phyloP scores from a whole-genome alignment of 2,329 filamentous ascomycete species.

The Thermomyces lanuginosus region DNA sequence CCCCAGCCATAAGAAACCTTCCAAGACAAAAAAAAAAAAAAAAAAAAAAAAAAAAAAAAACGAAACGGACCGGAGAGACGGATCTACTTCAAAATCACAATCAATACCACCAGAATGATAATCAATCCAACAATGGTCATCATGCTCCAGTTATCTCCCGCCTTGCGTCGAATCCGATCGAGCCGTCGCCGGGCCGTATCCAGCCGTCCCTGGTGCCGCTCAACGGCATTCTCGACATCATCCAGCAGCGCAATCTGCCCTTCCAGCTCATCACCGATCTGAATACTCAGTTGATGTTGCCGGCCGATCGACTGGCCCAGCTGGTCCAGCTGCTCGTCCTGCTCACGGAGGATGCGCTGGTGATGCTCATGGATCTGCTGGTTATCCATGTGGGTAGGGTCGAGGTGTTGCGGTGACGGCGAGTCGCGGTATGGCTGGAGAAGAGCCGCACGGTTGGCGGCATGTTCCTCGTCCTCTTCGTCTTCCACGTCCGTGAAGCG shows the following conservation, averaged over 20 bases:
- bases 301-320: conserved; percentile 74
- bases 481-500: conserved; percentile 57
- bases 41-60: conserved; percentile 2
- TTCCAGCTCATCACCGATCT: conserved; percentile 92
- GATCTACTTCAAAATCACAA: conserved; percentile 58
- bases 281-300: conserved; percentile 82
- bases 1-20: not conserved
- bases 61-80: not conserved
- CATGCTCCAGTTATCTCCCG: conserved; percentile 77
- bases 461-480: conserved; percentile 32
- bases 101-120: conserved; percentile 63
- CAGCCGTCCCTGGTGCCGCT: conserved; percentile 43
- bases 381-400: conserved; percentile 52
- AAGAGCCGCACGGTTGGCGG: conserved; percentile 40
- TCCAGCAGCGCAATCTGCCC: conserved; percentile 78
- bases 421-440: conserved; percentile 46
- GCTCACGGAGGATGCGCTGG: conserved; percentile 60
- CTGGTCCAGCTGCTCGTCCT: conserved; percentile 83
- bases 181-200: conserved; percentile 48
- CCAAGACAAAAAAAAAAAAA: conserved; percentile 3
- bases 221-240: conserved; percentile 68
- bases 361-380: conserved; percentile 79
- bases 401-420: conserved; percentile 29
- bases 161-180: conserved; percentile 53
- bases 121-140: conserved; percentile 67